Conservation (phyloP, 1,139 yeast genomes). For the Magnusiomyces sp. region DNA sequence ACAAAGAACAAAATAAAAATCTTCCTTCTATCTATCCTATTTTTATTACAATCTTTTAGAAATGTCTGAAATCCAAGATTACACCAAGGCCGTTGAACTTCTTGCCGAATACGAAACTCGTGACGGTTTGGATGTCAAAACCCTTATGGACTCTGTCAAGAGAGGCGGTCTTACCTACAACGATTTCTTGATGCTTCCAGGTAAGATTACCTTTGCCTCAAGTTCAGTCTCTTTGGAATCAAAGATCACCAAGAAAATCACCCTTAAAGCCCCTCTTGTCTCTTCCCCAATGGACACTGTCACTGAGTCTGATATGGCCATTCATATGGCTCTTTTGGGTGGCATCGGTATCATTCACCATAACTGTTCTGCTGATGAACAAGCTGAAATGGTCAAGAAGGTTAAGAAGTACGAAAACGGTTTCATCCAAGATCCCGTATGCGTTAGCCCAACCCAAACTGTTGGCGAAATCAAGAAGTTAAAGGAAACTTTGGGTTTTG, state of each 20-base stretch:
- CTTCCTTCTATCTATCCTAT: constrained; percentile 9
- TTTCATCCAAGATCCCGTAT: constrained; percentile 90
- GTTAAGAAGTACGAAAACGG: constrained; percentile 98
- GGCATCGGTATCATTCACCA: constrained; percentile 99
- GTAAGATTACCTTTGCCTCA: constrained; percentile 85
- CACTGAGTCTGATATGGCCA: constrained; percentile 96
- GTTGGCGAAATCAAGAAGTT: constrained; percentile 74
- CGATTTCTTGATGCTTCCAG: constrained; percentile 91
- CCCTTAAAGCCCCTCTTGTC: constrained; percentile 88
- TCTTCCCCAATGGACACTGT: constrained; percentile 99
- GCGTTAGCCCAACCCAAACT: constrained; percentile 62
- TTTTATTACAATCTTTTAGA: constrained; percentile 3
- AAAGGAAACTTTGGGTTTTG: constrained; percentile 74
- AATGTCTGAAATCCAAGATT: constrained; percentile 32
- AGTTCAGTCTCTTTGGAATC: constrained; percentile 69
- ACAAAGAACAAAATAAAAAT: background rate
- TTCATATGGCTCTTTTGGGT: constrained; percentile 95
- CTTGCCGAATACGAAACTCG: constrained; percentile 52
- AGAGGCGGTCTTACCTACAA: constrained; percentile 98
- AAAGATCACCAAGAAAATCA: constrained; percentile 80
- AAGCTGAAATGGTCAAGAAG: constrained; percentile 95
- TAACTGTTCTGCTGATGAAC: constrained; percentile 93
- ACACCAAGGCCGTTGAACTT: constrained; percentile 58
- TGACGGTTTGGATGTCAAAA: constrained; percentile 80
- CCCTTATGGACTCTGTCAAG: constrained; percentile 78